Evolutionary conservation across 2,329 filamentous ascomycete genomes (phyloP).

Genomic region (Talaromyces amestolkiae): DNA sequence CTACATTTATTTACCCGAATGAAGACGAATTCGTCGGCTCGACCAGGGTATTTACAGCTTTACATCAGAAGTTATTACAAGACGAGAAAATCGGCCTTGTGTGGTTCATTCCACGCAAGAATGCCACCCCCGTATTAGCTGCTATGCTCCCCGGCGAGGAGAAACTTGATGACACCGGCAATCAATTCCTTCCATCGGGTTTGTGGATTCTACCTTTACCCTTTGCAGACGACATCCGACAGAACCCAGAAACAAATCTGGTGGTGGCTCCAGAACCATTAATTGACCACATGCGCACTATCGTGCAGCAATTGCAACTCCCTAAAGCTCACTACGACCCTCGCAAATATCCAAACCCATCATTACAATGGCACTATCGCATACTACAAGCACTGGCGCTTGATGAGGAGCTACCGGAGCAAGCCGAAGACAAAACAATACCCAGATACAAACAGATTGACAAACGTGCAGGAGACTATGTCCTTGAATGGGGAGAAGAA

Average conservation of each 20-base stretch:
- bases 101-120: slow-evolving; percentile 83
- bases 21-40: slow-evolving; percentile 89
- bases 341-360: slow-evolving; percentile 82
- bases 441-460: slow-evolving; percentile 85
- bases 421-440: slow-evolving; percentile 72
- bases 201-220: slow-evolving; percentile 87
- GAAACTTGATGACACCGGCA: slow-evolving; percentile 61
- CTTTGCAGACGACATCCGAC: slow-evolving; percentile 82
- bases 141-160: slow-evolving; percentile 76
- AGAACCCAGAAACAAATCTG: slow-evolving; percentile 62
- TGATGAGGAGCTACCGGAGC: slow-evolving; percentile 81
- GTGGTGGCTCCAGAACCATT: slow-evolving; percentile 65
- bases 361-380: slow-evolving; percentile 94
- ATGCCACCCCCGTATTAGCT: slow-evolving; percentile 74
- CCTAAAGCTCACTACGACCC: slow-evolving; percentile 84
- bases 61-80: slow-evolving; percentile 81
- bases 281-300: slow-evolving; percentile 74
- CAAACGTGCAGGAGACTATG: slow-evolving; percentile 77
- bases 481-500: slow-evolving; percentile 71
- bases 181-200: slow-evolving; percentile 73
- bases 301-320: slow-evolving; percentile 83
- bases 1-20: slow-evolving; percentile 89
- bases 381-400: slow-evolving; percentile 89
- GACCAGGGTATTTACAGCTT: slow-evolving; percentile 83
- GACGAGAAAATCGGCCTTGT: slow-evolving; percentile 79